Percentiles rank a stretch among this genome's conserved stretches.
Conservation (phyloP, 805 yeast species). For the Wickerhamomyces tratensis region DNA sequence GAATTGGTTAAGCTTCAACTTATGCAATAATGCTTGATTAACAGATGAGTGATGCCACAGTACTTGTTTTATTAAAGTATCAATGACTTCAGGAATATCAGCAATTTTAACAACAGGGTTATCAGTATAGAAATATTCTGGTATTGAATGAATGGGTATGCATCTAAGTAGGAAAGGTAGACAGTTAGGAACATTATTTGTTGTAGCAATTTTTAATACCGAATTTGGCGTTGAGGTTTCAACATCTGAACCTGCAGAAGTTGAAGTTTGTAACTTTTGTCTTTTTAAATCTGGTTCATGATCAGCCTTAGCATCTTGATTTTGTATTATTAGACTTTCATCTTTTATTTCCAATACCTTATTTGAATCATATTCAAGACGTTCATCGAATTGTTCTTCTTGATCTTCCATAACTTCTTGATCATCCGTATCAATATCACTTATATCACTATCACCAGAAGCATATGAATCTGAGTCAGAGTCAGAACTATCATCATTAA, state of each 20-base stretch:
- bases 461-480: slow-evolving; percentile 16
- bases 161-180: slow-evolving; percentile 60
- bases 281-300: slow-evolving; percentile 1
- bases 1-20: background rate
- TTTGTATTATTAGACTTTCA: background rate
- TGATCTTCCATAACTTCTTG: slow-evolving; percentile 1
- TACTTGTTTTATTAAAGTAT: slow-evolving; percentile 19
- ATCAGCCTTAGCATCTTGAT: slow-evolving; percentile 9
- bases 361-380: too few relatives aligned
- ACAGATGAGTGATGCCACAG: slow-evolving; percentile 7
- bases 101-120: slow-evolving; percentile 21
- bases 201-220: background rate
- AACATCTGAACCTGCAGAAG: background rate
- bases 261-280: background rate
- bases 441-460: slow-evolving; percentile 14
- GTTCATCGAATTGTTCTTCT: too few relatives aligned
- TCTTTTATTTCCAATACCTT: too few relatives aligned
- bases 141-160: slow-evolving; percentile 54
- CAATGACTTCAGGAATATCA: slow-evolving; percentile 16
- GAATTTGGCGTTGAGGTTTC: background rate
- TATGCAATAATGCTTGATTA: slow-evolving; percentile 1
- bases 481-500: slow-evolving; percentile 16
- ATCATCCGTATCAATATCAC: slow-evolving; percentile 15
- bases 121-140: slow-evolving; percentile 35
- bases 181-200: slow-evolving; percentile 38